Conservation (phyloP, 805 yeast genomes). For the Cyberlindnera mrakii region DNA sequence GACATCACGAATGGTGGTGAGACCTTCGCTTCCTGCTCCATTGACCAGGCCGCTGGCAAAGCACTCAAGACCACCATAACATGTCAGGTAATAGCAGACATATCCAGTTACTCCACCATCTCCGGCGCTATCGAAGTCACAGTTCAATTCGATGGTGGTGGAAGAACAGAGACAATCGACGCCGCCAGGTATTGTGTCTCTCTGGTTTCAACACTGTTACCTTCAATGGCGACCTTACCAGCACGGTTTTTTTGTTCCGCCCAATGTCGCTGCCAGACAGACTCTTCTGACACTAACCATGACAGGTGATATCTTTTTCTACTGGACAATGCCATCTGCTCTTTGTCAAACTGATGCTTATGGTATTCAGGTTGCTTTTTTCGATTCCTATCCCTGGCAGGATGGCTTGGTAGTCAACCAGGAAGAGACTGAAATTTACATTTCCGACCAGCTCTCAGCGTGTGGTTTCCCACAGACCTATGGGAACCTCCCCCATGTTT, state of each 20-base stretch:
- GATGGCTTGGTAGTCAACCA: no score
- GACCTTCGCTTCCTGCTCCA: slow-evolving; percentile 9
- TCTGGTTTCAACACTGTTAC: slow-evolving; percentile 9
- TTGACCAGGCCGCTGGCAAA: slow-evolving; percentile 9
- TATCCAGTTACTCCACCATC: background rate
- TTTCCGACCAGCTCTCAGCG: no score
- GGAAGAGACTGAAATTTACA: no score
- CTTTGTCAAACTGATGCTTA: slow-evolving; percentile 1
- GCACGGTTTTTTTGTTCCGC: background rate
- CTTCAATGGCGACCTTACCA: slow-evolving; percentile 8
- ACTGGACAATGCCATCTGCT: slow-evolving; percentile 2
- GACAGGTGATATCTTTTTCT: slow-evolving; percentile 11
- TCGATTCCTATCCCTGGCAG: no score
- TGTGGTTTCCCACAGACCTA: no score
- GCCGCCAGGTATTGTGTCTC: slow-evolving; percentile 7
- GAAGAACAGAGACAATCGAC: slow-evolving; percentile 1
- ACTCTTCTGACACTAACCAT: slow-evolving; percentile 7
- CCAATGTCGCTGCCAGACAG: background rate
- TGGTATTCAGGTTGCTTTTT: no score
- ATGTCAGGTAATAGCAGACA: slow-evolving; percentile 6
- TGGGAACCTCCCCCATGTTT: no score
- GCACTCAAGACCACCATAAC: slow-evolving; percentile 2
- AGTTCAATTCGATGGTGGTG: slow-evolving; percentile 12
- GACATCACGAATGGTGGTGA: slow-evolving; percentile 4
- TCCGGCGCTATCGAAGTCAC: slow-evolving; percentile 5